Conservation (phyloP, 139 green algal genomes). For the Picochlorum sp. region DNA sequence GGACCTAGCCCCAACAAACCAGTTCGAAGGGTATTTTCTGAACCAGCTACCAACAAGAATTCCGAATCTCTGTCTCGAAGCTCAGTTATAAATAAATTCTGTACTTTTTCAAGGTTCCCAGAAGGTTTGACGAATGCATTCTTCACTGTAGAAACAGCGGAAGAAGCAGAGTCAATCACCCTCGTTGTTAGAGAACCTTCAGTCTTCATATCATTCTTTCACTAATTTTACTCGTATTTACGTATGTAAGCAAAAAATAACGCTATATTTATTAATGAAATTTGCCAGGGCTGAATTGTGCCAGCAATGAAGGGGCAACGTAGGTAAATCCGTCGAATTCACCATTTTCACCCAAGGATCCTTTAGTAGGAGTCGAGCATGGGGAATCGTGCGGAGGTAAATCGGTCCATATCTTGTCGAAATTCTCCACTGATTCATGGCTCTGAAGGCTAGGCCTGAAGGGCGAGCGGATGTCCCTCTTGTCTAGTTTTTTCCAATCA, state of each 20-base stretch:
- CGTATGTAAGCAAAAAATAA: not conserved
- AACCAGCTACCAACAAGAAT: no score
- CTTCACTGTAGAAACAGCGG: no score
- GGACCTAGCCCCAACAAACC: no score
- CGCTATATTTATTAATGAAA: not conserved
- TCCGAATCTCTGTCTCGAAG: no score
- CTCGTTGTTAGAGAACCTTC: no score
- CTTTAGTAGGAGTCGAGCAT: conserved; percentile 43
- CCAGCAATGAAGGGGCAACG: conserved; percentile 27
- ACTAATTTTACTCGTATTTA: not conserved
- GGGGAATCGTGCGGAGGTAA: conserved; percentile 62
- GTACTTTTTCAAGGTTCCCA: no score
- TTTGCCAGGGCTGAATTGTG: not conserved
- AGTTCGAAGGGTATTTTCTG: no score
- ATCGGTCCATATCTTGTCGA: conserved; percentile 79
- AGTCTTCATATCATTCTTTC: not conserved
- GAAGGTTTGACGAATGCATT: no score
- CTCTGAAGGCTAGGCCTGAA: conserved; percentile 64
- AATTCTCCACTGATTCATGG: conserved; percentile 60
- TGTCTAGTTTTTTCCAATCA: conserved; percentile 76
- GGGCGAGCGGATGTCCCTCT: conserved; percentile 56
- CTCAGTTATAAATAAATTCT: no score
- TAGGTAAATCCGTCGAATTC: conserved; percentile 68
- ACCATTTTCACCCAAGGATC: conserved; percentile 5
- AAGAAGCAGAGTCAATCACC: no score